phyloP scores from a whole-genome alignment of 2,329 filamentous ascomycete genomes.

The Diplodia intermedia region DNA sequence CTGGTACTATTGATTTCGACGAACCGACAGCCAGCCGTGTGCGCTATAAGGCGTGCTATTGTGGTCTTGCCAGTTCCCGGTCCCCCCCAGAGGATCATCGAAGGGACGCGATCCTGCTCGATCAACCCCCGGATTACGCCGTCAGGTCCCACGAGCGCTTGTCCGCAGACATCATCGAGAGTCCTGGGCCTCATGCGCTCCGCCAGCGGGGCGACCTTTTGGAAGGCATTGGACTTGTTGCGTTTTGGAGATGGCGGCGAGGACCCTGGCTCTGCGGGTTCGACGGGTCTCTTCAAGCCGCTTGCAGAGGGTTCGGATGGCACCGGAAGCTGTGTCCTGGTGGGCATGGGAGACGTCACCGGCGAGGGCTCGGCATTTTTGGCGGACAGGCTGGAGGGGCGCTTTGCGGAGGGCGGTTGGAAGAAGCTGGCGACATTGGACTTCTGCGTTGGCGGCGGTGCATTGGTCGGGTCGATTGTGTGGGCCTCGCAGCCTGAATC shows the following conservation, averaged over 20 bases:
- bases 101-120: slow-evolving; percentile 83
- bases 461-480: slow-evolving; percentile 61
- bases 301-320: slow-evolving; percentile 2
- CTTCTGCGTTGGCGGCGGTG: slow-evolving; percentile 44
- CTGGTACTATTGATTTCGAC: slow-evolving; percentile 96
- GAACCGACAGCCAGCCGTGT: slow-evolving; percentile 81
- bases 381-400: slow-evolving; percentile 36
- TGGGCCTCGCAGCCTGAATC: slow-evolving; percentile 80
- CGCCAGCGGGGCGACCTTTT: slow-evolving; percentile 80
- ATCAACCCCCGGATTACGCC: slow-evolving; percentile 90
- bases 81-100: slow-evolving; percentile 92
- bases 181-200: slow-evolving; percentile 89
- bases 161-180: slow-evolving; percentile 86
- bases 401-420: slow-evolving; percentile 59
- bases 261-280: slow-evolving; percentile 33
- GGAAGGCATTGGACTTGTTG: slow-evolving; percentile 65
- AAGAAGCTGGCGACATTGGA: slow-evolving; percentile 62
- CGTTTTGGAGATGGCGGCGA: slow-evolving; percentile 59
- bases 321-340: slow-evolving; percentile 17
- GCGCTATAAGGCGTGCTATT: slow-evolving; percentile 88
- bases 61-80: slow-evolving; percentile 87
- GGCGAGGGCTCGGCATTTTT: slow-evolving; percentile 39
- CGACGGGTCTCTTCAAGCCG: slow-evolving; percentile 7
- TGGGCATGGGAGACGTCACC: slow-evolving; percentile 34
- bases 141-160: slow-evolving; percentile 83